Conservation (phyloP, 2,329 filamentous ascomycete species). For the Fusarium nisikadoi region DNA sequence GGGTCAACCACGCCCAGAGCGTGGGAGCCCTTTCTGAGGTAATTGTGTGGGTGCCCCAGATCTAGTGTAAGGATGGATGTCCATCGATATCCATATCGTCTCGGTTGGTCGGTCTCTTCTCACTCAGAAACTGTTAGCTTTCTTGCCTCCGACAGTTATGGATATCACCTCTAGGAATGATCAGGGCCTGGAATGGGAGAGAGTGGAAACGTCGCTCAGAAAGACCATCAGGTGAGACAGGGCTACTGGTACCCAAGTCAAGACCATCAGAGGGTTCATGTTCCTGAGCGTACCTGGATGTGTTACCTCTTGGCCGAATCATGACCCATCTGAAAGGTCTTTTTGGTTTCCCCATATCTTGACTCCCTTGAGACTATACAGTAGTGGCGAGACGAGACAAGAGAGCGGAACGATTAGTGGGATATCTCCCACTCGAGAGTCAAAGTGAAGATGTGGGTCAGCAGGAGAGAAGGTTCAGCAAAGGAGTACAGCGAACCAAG, state of each 20-base stretch:
- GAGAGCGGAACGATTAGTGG: not conserved
- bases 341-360: conserved; percentile 15
- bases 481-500: not conserved
- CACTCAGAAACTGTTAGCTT: conserved; percentile 3
- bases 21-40: not conserved
- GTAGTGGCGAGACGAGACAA: not conserved
- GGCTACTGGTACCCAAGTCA: conserved; percentile 27
- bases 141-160: conserved; percentile 42
- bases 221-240: conserved; percentile 38
- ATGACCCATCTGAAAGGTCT: conserved; percentile 22
- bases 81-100: not conserved
- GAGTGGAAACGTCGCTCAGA: conserved; percentile 41
- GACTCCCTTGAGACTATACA: conserved; percentile 24
- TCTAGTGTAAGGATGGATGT: not conserved
- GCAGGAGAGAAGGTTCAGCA: not conserved
- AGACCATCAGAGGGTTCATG: conserved; percentile 27
- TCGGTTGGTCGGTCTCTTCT: not conserved
- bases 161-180: conserved; percentile 38
- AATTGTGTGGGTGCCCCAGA: conserved; percentile 20
- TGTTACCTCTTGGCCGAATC: conserved; percentile 24
- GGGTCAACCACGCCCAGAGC: conserved; percentile 1
- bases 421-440: not conserved
- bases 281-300: conserved; percentile 34
- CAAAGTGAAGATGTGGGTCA: conserved; percentile 40
- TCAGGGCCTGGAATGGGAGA: conserved; percentile 39